A percentile compares a stretch with the other conserved stretches of the same genome.
These are phyloP conservation scores for Discostella stelligeroides DNA, from an alignment of 108 stramenopile genomes.

Conservation along the genomic window DNA sequence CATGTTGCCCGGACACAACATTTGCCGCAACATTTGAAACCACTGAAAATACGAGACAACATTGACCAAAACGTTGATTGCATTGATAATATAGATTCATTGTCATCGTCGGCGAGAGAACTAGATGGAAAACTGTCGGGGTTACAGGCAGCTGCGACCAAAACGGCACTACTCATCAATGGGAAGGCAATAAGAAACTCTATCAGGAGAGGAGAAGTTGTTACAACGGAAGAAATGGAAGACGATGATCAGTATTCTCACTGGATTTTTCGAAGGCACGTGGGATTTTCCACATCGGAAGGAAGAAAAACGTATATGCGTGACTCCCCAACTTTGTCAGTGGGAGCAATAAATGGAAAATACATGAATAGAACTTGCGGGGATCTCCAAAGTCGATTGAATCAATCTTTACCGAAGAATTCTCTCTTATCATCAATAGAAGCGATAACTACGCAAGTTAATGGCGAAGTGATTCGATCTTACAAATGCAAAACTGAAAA, in stretches of 20 bases:
- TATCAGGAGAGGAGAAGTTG: background rate
- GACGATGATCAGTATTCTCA: slow-evolving; percentile 28
- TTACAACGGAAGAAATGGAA: slow-evolving; percentile 16
- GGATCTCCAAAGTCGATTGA: background rate
- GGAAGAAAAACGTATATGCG: background rate
- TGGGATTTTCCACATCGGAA: slow-evolving; percentile 19
- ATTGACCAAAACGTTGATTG: background rate
- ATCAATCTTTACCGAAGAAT: background rate
- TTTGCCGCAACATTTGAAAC: background rate
- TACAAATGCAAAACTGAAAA: slow-evolving; percentile 8
- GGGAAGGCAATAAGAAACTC: slow-evolving; percentile 1
- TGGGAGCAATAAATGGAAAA: too few species aligned
- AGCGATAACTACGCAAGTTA: too few species aligned
- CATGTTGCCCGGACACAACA: background rate
- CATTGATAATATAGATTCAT: background rate
- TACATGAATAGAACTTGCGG: background rate
- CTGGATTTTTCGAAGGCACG: slow-evolving; percentile 41
- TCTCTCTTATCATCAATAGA: background rate
- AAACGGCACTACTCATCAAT: slow-evolving; percentile 28
- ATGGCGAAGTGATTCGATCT: too few species aligned
- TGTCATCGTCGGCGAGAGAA: background rate
- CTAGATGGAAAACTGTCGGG: slow-evolving; percentile 37
- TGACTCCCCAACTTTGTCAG: background rate
- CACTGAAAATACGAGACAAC: background rate
- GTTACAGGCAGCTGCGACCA: slow-evolving; percentile 35